These are phyloP conservation scores for Alternaria tenuissima DNA, from an alignment of 2,329 filamentous ascomycete species.

Conservation along the genomic window DNA sequence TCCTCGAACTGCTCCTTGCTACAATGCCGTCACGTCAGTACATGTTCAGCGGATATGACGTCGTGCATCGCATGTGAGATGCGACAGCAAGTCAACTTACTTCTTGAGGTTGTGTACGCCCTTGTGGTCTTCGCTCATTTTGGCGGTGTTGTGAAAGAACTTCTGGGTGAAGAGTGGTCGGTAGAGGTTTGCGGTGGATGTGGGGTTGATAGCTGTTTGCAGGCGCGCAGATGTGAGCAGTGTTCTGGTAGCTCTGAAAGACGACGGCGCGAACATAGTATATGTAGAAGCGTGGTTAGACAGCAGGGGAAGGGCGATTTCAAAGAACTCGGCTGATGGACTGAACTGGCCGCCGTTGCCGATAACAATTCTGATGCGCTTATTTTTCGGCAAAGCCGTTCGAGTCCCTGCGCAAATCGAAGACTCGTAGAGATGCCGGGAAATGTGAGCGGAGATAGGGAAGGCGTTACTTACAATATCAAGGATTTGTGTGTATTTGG, in stretches of 20 bases:
- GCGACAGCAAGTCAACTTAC: conserved; percentile 45
- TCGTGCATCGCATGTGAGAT: conserved; percentile 12
- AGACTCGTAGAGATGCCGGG: conserved; percentile 12
- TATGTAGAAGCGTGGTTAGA: conserved; percentile 39
- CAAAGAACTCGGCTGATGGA: conserved; percentile 47
- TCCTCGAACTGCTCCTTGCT: conserved; percentile 68
- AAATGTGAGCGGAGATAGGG: conserved; percentile 5
- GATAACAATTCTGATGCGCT: conserved; percentile 42
- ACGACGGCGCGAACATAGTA: conserved; percentile 52
- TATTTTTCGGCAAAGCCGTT: conserved; percentile 43
- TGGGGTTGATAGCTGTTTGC: conserved; percentile 44
- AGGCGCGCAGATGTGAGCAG: conserved; percentile 54
- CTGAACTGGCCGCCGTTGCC: conserved; percentile 40
- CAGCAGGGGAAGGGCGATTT: conserved; percentile 38
- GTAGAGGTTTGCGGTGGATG: conserved; percentile 42
- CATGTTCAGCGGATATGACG: conserved; percentile 19
- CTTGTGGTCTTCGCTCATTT: conserved; percentile 52
- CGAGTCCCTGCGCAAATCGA: conserved; percentile 36
- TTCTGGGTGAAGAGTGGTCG: conserved; percentile 44
- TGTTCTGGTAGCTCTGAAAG: conserved; percentile 50
- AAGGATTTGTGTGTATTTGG: conserved; percentile 24
- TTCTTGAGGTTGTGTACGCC: conserved; percentile 60
- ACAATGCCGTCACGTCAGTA: conserved; percentile 21
- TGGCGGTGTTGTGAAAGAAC: conserved; percentile 54
- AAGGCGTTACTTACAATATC: conserved; percentile 37